Evolutionary conservation across 129 eudicot genomes (phyloP), one percentile per base, ranked within the genome.

Genomic region (Oenanthe sinensis): DNA sequence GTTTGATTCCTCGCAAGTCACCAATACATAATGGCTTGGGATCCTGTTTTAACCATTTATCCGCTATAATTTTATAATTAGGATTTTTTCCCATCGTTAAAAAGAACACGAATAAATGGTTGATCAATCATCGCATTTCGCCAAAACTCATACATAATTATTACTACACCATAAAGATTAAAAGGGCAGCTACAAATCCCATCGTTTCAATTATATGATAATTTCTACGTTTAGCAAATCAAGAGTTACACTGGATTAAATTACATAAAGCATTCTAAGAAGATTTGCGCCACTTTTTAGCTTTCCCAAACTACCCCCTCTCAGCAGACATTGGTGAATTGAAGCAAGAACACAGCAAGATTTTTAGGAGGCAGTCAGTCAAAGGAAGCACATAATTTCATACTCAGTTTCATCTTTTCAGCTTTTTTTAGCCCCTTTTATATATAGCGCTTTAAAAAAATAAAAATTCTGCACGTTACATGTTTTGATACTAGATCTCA

Each of bases 301-400:
- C 33, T n/a, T 80, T 42, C 82, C 77, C 39, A 43, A 77, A 76
- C 40, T 76, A 50, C 80, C 77, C 80, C 49, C 62, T n/a, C 40
- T n/a, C 37, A 40, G 48, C 75, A 71, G 76, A 73, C 55, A 36
- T 2, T 52, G 72, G 54, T 52, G 80, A 71, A 81, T 71, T 46
- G 19, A 39, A 75, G 67, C 40, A 55, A 65, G 62, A 17, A 81
- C 30, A 39, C 9, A 70, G 22, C 20, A 71, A 70, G 71, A 77
- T 76, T 69, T 77, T 60, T 9, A 54, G 60, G 73, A 81, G 84
- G 54, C 75, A 81, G 70, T 36, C 69, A 71, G 79, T 81, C 81
- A 82, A 77, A 54, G 63, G 81, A 62, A 69, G 78, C 81, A 69
- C 68, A 76, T 76, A 19, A 46, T 76, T 49, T 30, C 67, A 15